phyloP scores from a whole-genome alignment of 768 basidiomycete genomes.

The Psilocybe sp. region DNA sequence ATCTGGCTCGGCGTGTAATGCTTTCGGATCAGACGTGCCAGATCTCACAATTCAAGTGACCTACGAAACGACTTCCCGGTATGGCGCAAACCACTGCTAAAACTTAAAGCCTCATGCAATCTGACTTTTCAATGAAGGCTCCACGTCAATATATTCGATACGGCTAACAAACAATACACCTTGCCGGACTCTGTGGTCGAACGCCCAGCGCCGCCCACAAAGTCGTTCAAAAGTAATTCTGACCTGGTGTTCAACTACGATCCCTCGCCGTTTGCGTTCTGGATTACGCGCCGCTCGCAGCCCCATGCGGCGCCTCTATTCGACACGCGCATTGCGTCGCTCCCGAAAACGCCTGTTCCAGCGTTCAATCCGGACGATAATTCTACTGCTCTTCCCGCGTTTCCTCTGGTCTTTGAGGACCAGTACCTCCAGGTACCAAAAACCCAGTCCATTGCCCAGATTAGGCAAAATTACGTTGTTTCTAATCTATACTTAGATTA shows the following conservation, averaged over 20 bases:
- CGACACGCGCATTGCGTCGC: slow-evolving; percentile 62
- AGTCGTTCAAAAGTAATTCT: slow-evolving; percentile 36
- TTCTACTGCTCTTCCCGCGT: slow-evolving; percentile 56
- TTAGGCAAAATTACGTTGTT: slow-evolving; percentile 14
- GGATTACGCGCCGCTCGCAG: slow-evolving; percentile 69
- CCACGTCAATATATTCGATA: slow-evolving; percentile 68
- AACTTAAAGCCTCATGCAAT: neutral
- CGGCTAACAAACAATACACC: slow-evolving; percentile 58
- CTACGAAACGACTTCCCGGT: slow-evolving; percentile 59
- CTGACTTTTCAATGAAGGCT: slow-evolving; percentile 36
- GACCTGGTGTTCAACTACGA: slow-evolving; percentile 73
- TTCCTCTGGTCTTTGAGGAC: slow-evolving; percentile 75
- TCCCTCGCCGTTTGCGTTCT: slow-evolving; percentile 68
- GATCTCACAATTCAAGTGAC: slow-evolving; percentile 64
- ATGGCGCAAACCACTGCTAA: slow-evolving; percentile 6
- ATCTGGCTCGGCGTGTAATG: slow-evolving; percentile 57
- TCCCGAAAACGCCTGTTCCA: slow-evolving; percentile 59
- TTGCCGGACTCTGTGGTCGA: slow-evolving; percentile 53
- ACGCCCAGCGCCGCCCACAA: slow-evolving; percentile 34
- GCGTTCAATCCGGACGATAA: slow-evolving; percentile 50
- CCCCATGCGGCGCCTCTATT: slow-evolving; percentile 58
- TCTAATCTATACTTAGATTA: slow-evolving; percentile 35
- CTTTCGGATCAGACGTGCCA: slow-evolving; percentile 58
- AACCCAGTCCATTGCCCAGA: neutral
- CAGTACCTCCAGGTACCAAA: slow-evolving; percentile 65